These are phyloP conservation scores for Camellia granthamiana DNA, from an alignment of 148 eudicot species.

Conservation along the genomic window DNA sequence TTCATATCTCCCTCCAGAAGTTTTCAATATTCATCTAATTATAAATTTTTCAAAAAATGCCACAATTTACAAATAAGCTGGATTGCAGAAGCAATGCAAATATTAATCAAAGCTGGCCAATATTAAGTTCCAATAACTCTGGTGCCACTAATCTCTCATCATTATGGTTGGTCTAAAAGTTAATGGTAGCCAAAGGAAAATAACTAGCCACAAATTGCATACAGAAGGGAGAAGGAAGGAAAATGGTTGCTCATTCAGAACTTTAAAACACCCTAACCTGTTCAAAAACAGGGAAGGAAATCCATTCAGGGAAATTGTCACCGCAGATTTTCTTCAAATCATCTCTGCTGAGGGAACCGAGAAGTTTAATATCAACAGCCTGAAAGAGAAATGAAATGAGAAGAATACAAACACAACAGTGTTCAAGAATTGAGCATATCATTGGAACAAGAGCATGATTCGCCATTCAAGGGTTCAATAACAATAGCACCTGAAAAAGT, in stretches of 20 bases:
- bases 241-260: not conserved
- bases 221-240: not conserved
- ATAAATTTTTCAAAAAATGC: not conserved
- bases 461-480: not conserved
- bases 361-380: conserved; percentile 90
- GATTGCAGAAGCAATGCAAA: not conserved
- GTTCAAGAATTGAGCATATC: not conserved
- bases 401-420: not conserved
- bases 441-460: not conserved
- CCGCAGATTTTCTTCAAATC: conserved; percentile 96
- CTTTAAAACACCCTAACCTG: conserved; percentile 51
- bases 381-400: conserved; percentile 29
- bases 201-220: not conserved
- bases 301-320: conserved; percentile 89
- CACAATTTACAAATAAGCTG: not conserved
- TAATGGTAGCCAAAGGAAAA: not conserved
- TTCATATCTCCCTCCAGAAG: not conserved
- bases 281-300: conserved; percentile 90
- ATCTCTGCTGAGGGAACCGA: conserved; percentile 80
- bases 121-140: too few species aligned
- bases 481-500: not conserved
- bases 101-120: too few species aligned
- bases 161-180: not conserved
- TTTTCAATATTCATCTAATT: not conserved
- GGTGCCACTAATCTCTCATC: not conserved